Evolutionary conservation across 441 rosid species (phyloP), one percentile per base, ranked within the genome.

Genomic region (Populus hybrid): DNA sequence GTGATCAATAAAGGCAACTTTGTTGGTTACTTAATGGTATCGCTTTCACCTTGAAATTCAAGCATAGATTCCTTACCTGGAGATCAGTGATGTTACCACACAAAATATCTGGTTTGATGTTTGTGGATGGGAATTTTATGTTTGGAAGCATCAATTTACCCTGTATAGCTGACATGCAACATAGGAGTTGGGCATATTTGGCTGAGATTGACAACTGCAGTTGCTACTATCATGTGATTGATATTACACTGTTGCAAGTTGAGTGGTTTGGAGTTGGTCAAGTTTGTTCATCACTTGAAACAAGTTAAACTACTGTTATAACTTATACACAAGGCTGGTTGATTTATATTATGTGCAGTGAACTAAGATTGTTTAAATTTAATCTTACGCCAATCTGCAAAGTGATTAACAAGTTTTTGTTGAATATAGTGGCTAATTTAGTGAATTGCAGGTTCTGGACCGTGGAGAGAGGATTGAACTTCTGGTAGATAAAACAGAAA

Each of bases 381-480:
- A 30, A 30, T 30, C 2, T n/a, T 21, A 36, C 24, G 23, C 12
- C 21, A 68, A 54, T 23, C 42, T 18, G 21, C 18, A 34, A 38
- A 46, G 10, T 18, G 9, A 75, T 70, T 16, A 23, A 50, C 32
- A 7, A 6, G 0, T 73, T 42, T 61, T 8, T 63, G 2, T 63
- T 57, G 28, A 16, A 23, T n/a, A 71, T 20, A 35, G 35, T 70
- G 63, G 67, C 63, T 70, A 67, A 36, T 36, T 11, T 70, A 7
- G 20, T 71, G 38, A 50, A 59, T 84, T 81, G 78, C 85, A 94
- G 98, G 98, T 94, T 76, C 86, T 96, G 88, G 98, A 94, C 82
- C 95, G 98, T 63, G 98, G 98, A 72, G 99, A 94, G 87, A 96
- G 78, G 86, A 93, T 96, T 40, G 98, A 96, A 81, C 97, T 96